Evolutionary conservation across 2,329 filamentous ascomycete genomes (phyloP), one percentile per base, ranked within the genome.

Genomic region (Phialophora expanda): DNA sequence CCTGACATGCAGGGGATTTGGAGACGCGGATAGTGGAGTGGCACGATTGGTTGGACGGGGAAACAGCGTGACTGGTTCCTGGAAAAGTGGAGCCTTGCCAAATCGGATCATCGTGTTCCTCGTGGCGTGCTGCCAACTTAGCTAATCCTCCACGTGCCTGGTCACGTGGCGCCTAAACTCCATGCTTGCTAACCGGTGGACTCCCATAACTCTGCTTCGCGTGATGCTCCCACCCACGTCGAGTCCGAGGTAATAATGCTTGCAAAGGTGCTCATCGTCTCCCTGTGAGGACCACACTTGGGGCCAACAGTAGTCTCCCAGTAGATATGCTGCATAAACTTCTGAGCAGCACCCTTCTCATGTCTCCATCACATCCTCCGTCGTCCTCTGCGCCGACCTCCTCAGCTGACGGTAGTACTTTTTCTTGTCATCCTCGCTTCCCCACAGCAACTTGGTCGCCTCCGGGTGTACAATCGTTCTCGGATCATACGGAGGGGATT

Each of bases 401-500:
- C 70, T 60, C 68, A 98, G 82, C 67, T 87, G 87, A 61, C 94
- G 87, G 73, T 90, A 93, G 80, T 98, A 98, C 70, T 87, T 80
- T 78, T 93, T 97, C 75, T 91, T 90, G 61, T 94, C 89, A 2
- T 93, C 89, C 0, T 86, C 79, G 3, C 84, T 84, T 2, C 93
- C 93, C 94, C 95, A 99, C 75, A 90, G 95, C 54, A 98, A 81
- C 76, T 89, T 91, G 48, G 90, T 89, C 1, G 93, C 93, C 73
- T 97, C 93, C 0, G 89, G 90, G 70, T 97, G 90, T 44, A 98
- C 92, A 34, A 92, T 86, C 11, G 91, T 93, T 54, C 94, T 86
- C 0, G 95, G 95, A 75, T 99, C 95, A 74, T 96, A 98, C 0
- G 90, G 89, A 0, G 93, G 92, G 1, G 87, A 85, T 66, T 96